These are phyloP conservation scores for Hanseniaspora gamundiae DNA, from an alignment of 1,139 yeast genomes.

Conservation along the genomic window DNA sequence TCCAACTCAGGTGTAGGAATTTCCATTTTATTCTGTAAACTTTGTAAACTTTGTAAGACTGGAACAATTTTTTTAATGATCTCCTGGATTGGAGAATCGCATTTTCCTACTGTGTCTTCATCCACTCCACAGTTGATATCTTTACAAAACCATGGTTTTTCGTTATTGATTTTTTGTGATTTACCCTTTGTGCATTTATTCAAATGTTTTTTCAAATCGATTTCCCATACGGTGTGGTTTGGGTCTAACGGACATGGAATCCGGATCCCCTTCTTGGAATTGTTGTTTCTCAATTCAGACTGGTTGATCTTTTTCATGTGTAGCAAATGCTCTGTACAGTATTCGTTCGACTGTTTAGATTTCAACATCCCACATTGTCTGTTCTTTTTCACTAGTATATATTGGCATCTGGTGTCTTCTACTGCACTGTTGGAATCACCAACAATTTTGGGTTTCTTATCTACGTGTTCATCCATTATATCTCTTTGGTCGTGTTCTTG, in stretches of 20 bases:
- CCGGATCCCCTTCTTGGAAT: slow-evolving; percentile 23
- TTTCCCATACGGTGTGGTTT: slow-evolving; percentile 58
- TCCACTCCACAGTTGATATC: slow-evolving; percentile 15
- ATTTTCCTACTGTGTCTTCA: neutral
- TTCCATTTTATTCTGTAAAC: slow-evolving; percentile 14
- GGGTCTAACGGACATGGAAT: slow-evolving; percentile 72
- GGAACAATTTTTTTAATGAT: slow-evolving; percentile 24
- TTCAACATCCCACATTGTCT: slow-evolving; percentile 21
- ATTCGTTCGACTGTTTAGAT: slow-evolving; percentile 8
- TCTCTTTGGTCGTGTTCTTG: neutral
- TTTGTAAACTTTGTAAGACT: slow-evolving; percentile 19
- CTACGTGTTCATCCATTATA: slow-evolving; percentile 4
- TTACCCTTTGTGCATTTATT: slow-evolving; percentile 45
- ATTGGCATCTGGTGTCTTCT: slow-evolving; percentile 15
- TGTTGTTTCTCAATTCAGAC: slow-evolving; percentile 4
- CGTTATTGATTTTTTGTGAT: slow-evolving; percentile 30
- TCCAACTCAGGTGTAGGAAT: slow-evolving; percentile 12
- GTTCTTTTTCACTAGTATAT: slow-evolving; percentile 15
- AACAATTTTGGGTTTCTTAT: slow-evolving; percentile 4
- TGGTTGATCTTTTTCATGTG: slow-evolving; percentile 5
- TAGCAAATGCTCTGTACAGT: slow-evolving; percentile 18
- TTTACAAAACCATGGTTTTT: slow-evolving; percentile 14
- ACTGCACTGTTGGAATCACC: slow-evolving; percentile 1
- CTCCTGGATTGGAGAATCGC: slow-evolving; percentile 3
- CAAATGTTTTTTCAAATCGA: slow-evolving; percentile 44